Percentiles rank a stretch among this genome's conserved stretches.
These are phyloP conservation scores for Avena atlantica DNA, from an alignment of 176 grass and related monocot genomes.

Conservation along the genomic window DNA sequence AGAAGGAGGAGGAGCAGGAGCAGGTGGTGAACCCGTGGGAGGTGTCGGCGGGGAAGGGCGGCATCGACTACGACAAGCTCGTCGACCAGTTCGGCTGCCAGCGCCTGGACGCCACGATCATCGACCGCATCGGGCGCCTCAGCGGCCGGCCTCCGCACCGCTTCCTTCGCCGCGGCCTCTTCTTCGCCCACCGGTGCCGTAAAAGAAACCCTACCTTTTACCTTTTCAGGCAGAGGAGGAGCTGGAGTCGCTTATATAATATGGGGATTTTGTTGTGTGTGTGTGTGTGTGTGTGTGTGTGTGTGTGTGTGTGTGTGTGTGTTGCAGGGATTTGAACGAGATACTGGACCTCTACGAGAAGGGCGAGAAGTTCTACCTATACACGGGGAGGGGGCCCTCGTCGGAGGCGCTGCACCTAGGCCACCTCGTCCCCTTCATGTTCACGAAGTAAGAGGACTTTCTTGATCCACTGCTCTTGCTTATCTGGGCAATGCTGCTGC, in stretches of 20 bases:
- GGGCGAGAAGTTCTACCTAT: slow-evolving; percentile 86
- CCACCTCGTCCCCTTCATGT: slow-evolving; percentile 97
- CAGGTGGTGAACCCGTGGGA: slow-evolving; percentile 97
- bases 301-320: slow-evolving; percentile 1
- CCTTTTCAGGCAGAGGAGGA: background rate
- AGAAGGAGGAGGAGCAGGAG: slow-evolving; percentile 43
- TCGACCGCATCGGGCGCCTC: slow-evolving; percentile 62
- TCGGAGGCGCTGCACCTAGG: slow-evolving; percentile 91
- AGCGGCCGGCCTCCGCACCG: slow-evolving; percentile 60
- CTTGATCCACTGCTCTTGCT: background rate
- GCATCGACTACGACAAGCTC: slow-evolving; percentile 98
- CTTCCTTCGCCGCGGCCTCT: slow-evolving; percentile 88
- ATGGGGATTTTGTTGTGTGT: background rate
- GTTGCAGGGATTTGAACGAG: slow-evolving; percentile 74
- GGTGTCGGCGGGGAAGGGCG: slow-evolving; percentile 84
- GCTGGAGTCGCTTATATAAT: background rate
- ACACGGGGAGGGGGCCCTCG: slow-evolving; percentile 90
- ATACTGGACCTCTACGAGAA: slow-evolving; percentile 77
- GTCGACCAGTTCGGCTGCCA: slow-evolving; percentile 95
- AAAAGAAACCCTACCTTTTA: background rate
- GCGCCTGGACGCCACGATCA: slow-evolving; percentile 59
- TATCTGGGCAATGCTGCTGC: background rate
- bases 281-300: background rate
- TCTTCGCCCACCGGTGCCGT: slow-evolving; percentile 83
- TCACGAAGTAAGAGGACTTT: slow-evolving; percentile 76